Percentiles rank a stretch among this genome's conserved stretches.
Conservation (phyloP, 2,329 filamentous ascomycete species). For the Endoconidiophora laricicola region DNA sequence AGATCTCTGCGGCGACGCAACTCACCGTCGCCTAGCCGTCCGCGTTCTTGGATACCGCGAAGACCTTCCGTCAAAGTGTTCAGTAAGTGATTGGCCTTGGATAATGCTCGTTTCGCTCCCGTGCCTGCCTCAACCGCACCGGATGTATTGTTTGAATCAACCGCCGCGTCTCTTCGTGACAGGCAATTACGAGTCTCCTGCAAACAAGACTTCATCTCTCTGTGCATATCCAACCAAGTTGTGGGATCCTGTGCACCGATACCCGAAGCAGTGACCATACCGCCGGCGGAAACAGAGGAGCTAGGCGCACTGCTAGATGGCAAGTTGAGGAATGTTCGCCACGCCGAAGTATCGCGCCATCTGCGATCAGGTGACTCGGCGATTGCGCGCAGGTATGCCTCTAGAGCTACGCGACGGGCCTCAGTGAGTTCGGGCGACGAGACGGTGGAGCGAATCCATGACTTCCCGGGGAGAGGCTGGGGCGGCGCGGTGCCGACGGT, state of each 20-base stretch:
- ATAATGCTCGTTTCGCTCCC: slow-evolving; percentile 56
- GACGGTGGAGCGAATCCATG: slow-evolving; percentile 61
- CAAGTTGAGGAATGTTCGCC: slow-evolving; percentile 58
- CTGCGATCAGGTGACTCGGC: slow-evolving; percentile 55
- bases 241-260: slow-evolving; percentile 38
- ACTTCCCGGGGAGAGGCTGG: slow-evolving; percentile 50
- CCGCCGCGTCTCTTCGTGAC: slow-evolving; percentile 45
- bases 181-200: slow-evolving; percentile 50
- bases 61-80: slow-evolving; percentile 50
- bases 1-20: slow-evolving; percentile 54
- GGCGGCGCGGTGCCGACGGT: slow-evolving; percentile 49
- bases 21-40: slow-evolving; percentile 55
- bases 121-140: slow-evolving; percentile 45
- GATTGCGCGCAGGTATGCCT: slow-evolving; percentile 55
- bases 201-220: slow-evolving; percentile 54
- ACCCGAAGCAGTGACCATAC: slow-evolving; percentile 25
- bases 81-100: slow-evolving; percentile 50
- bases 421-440: slow-evolving; percentile 54
- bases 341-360: slow-evolving; percentile 58
- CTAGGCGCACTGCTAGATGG: slow-evolving; percentile 35
- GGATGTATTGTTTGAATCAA: slow-evolving; percentile 24
- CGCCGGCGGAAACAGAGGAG: slow-evolving; percentile 31
- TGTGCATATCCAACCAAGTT: slow-evolving; percentile 62
- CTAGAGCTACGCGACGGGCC: slow-evolving; percentile 48
- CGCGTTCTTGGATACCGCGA: slow-evolving; percentile 34